phyloP scores from a whole-genome alignment of 2,329 filamentous ascomycete species.

The Alternaria triticina region DNA sequence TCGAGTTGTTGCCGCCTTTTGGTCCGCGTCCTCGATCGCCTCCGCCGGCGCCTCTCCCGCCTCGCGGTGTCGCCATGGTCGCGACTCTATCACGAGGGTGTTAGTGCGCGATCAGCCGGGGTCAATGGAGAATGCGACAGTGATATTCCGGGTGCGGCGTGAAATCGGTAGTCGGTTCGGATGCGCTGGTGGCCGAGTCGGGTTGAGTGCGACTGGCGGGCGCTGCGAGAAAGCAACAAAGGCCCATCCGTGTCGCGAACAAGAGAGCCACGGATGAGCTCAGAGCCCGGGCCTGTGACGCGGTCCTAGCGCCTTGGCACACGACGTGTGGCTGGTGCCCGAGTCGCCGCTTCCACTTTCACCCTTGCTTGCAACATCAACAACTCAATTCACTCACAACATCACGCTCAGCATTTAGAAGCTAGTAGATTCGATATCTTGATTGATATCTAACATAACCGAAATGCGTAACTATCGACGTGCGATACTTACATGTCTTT shows the following conservation, averaged over 20 bases:
- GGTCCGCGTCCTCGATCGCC: slow-evolving; percentile 22
- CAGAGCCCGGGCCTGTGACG: slow-evolving; percentile 14
- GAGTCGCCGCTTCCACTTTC: not conserved
- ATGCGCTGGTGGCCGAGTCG: slow-evolving; percentile 23
- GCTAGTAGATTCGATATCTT: not conserved
- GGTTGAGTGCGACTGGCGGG: slow-evolving; percentile 25
- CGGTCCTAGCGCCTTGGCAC: slow-evolving; percentile 20
- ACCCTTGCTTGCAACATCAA: not conserved
- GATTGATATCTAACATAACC: slow-evolving; percentile 17
- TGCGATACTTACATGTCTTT: slow-evolving; percentile 12
- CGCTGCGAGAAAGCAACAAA: slow-evolving; percentile 28
- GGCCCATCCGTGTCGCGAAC: slow-evolving; percentile 23
- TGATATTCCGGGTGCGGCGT: not conserved
- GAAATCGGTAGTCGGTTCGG: not conserved
- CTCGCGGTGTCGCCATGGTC: slow-evolving; percentile 39
- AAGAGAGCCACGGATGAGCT: slow-evolving; percentile 11
- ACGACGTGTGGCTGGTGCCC: slow-evolving; percentile 3
- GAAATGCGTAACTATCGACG: slow-evolving; percentile 19
- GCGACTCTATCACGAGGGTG: slow-evolving; percentile 18
- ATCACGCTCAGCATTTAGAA: not conserved
- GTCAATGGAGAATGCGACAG: slow-evolving; percentile 1
- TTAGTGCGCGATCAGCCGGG: slow-evolving; percentile 16
- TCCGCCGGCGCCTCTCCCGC: slow-evolving; percentile 25
- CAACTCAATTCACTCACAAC: not conserved
- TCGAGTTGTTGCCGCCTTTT: slow-evolving; percentile 12